Conservation (phyloP, 1,284 basidiomycete species). For the Paramarasmius palmivorus region DNA sequence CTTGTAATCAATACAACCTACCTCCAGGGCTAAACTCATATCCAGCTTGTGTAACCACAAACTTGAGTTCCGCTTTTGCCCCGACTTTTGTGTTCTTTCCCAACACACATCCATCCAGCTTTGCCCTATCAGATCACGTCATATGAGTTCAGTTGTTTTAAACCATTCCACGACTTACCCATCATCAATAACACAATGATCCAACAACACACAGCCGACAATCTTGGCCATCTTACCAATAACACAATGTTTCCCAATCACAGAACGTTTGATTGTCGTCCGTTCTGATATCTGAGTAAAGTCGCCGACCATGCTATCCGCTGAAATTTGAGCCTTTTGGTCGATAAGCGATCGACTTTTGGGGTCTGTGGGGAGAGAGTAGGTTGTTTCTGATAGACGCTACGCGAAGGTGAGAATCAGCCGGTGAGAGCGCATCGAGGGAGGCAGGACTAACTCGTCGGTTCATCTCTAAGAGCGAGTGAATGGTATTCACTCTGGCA, state of each 20-base stretch:
- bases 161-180: conserved; percentile 52
- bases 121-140: conserved; percentile 56
- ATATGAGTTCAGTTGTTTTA: conserved; percentile 1
- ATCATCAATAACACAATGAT: conserved; percentile 87
- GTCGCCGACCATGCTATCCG: conserved; percentile 82
- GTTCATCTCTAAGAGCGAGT: conserved; percentile 83
- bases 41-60: conserved; percentile 87
- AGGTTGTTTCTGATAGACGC: conserved; percentile 54
- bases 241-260: conserved; percentile 86
- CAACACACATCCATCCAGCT: conserved; percentile 87
- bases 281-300: conserved; percentile 85
- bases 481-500: conserved; percentile 82
- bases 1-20: conserved; percentile 40
- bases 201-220: conserved; percentile 85
- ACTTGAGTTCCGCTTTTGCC: conserved; percentile 74
- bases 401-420: conserved; percentile 24
- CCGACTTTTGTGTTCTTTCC: conserved; percentile 84
- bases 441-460: conserved; percentile 52
- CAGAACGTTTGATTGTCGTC: conserved; percentile 83
- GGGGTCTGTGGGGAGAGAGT: conserved; percentile 56
- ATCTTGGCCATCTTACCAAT: conserved; percentile 89
- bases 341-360: conserved; percentile 70
- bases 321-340: conserved; percentile 80
- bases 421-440: conserved; percentile 13
- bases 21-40: conserved; percentile 80